Evolutionary conservation across 257 asterid genomes (phyloP).

Genomic region (Perilla frutescens): DNA sequence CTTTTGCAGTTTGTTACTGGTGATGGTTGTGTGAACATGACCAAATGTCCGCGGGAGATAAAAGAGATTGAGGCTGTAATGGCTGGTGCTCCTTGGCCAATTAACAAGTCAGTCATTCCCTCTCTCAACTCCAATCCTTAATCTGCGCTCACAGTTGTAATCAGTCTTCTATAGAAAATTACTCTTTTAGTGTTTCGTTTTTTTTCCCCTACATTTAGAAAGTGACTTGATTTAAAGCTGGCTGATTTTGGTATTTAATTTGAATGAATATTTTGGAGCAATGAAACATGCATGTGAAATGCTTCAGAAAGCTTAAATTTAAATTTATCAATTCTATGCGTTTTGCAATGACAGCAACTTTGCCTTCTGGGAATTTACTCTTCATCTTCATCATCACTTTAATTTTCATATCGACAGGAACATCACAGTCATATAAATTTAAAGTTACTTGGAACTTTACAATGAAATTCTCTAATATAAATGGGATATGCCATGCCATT

Average conservation of each 20-base stretch:
- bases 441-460: too few relatives aligned
- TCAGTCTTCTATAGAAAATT: background rate
- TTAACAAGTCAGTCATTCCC: constrained; percentile 40
- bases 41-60: constrained; percentile 80
- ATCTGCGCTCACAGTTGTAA: constrained; percentile 5
- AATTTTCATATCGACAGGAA: too few relatives aligned
- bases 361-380: too few relatives aligned
- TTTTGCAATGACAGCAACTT: too few relatives aligned
- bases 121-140: constrained; percentile 38
- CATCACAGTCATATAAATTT: too few relatives aligned
- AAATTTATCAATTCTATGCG: too few relatives aligned
- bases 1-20: constrained; percentile 63
- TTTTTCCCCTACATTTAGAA: too few relatives aligned
- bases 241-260: background rate
- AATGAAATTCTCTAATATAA: too few relatives aligned
- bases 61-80: constrained; percentile 90
- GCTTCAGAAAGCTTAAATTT: too few relatives aligned
- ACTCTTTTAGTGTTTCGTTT: background rate
- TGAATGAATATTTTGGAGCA: background rate
- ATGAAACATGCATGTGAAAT: constrained; percentile 9
- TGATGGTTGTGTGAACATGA: constrained; percentile 86
- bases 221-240: too few relatives aligned
- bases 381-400: too few relatives aligned
- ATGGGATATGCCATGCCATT: too few relatives aligned
- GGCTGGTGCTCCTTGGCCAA: constrained; percentile 93